Evolutionary conservation across 2,329 filamentous ascomycete genomes (phyloP).

Genomic region (Colletotrichum euphorbiae): DNA sequence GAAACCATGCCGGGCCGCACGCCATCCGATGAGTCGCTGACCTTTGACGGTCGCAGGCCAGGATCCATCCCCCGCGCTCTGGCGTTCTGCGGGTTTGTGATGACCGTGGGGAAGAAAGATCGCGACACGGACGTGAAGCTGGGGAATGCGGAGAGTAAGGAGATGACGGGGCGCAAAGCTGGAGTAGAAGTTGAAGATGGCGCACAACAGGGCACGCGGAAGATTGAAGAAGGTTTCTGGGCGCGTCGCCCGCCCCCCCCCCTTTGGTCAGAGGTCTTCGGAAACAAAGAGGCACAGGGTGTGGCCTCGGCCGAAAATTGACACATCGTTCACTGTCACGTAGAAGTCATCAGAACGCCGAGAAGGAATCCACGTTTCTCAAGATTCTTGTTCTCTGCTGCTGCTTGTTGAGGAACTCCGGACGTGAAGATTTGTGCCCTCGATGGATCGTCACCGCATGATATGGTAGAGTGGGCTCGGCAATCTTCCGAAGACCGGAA

Average conservation of each 20-base stretch:
- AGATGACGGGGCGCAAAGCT: constrained; percentile 23
- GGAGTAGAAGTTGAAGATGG: constrained; percentile 16
- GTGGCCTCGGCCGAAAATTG: constrained; percentile 21
- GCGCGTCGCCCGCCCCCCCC: constrained; percentile 12
- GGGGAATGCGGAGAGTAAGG: constrained; percentile 21
- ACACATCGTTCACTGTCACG: constrained; percentile 27
- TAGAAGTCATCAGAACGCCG: constrained; percentile 1
- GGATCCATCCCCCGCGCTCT: constrained; percentile 34
- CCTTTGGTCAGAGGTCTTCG: background rate
- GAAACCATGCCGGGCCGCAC: constrained; percentile 8
- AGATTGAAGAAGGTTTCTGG: constrained; percentile 15
- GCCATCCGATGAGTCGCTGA: constrained; percentile 29
- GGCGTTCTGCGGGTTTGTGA: constrained; percentile 26
- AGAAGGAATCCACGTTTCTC: constrained; percentile 23
- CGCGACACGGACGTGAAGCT: constrained; percentile 8
- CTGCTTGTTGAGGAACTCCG: constrained; percentile 24
- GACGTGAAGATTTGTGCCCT: constrained; percentile 25
- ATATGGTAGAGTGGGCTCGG: constrained; percentile 22
- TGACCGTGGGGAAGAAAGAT: constrained; percentile 21
- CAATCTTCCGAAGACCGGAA: constrained; percentile 23
- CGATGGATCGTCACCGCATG: background rate
- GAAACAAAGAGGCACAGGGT: constrained; percentile 7
- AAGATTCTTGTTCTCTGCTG: constrained; percentile 26
- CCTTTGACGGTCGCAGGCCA: constrained; percentile 24
- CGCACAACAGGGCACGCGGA: background rate